Percentiles rank a stretch among this genome's conserved stretches.
These are phyloP conservation scores for Phytophthora idaei DNA, from an alignment of 352 stramenopile species.

Conservation along the genomic window DNA sequence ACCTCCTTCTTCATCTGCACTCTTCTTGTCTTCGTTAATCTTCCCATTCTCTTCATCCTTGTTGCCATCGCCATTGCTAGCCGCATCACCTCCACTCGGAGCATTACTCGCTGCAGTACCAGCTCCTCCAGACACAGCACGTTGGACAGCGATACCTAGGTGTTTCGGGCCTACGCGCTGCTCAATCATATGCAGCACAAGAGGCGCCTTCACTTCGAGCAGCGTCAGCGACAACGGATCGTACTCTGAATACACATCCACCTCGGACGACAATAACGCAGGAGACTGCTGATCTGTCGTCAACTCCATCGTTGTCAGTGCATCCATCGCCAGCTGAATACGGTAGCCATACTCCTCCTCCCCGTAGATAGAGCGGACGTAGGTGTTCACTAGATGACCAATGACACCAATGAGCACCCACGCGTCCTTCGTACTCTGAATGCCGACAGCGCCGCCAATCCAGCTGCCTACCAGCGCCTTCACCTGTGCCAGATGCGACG, in stretches of 20 bases:
- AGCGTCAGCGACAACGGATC: conserved; percentile 74
- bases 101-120: conserved; percentile 17
- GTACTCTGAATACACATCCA: conserved; percentile 87
- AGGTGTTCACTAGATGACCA: conserved; percentile 82
- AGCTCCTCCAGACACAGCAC: conserved; percentile 62
- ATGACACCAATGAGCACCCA: conserved; percentile 87
- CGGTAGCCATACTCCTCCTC: conserved; percentile 88
- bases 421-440: conserved; percentile 85
- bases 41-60: conserved; percentile 43
- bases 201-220: conserved; percentile 79
- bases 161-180: conserved; percentile 79
- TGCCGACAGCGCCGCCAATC: conserved; percentile 79
- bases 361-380: conserved; percentile 78
- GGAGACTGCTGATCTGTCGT: conserved; percentile 68
- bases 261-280: conserved; percentile 70
- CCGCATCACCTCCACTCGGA: conserved; percentile 36
- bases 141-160: conserved; percentile 77
- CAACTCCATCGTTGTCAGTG: conserved; percentile 85
- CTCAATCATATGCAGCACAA: conserved; percentile 90
- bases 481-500: conserved; percentile 82
- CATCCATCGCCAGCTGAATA: conserved; percentile 87
- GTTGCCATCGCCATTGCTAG: conserved; percentile 42
- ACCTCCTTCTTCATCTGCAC: conserved; percentile 39
- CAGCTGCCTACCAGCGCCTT: conserved; percentile 81
- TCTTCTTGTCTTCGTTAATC: conserved; percentile 30